Evolutionary conservation across 2,329 filamentous ascomycete species (phyloP), one percentile per base, ranked within the genome.

Genomic region (Colletotrichum sp.): DNA sequence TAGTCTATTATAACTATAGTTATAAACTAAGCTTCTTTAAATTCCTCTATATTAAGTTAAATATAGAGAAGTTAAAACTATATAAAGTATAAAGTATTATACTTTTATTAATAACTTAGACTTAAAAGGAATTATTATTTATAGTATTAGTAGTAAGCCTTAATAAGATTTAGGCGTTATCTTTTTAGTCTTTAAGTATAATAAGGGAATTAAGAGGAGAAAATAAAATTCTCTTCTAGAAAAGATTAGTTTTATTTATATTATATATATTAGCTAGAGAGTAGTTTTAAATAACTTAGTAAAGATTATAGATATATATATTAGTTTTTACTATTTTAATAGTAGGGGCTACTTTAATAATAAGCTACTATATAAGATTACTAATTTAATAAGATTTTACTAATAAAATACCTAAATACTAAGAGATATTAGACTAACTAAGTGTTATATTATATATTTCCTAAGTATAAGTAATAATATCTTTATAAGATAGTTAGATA

Each of bases 181-280:
- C 1, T 1, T 24, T 59, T 26, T 59, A 16, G 8, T 26, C 10
- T 2, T 8, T 26, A 59, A 0, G 6, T 34, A 16, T 13, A 10
- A 10, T 57, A 18, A 2, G 2, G 2, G 2, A 26, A 59, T 4
- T 28, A 9, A 15, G 4, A 28, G 3, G 7, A 59, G 13, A 26
- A 16, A 5, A 26, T 13, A 8, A 0, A 0, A 6, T 21, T 1
- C 12, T 57, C 10, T 2, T 57, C 7, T 59, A 59, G 0, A 26
- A 28, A 26, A 24, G 0, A 7, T 7, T 16, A 16, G 0, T 59
- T 1, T 59, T 59, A 59, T 59, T 2, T 59, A 59, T 59, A 59
- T 59, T 59, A 59, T 59, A 59, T 15, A 59, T 59, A 59, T 59
- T 59, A 8, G 1, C 13, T 24, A 16, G 6, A 15, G 1, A 15